These are phyloP conservation scores for Geotrichum bryndzae DNA, from an alignment of 1,139 yeast genomes.

Conservation along the genomic window DNA sequence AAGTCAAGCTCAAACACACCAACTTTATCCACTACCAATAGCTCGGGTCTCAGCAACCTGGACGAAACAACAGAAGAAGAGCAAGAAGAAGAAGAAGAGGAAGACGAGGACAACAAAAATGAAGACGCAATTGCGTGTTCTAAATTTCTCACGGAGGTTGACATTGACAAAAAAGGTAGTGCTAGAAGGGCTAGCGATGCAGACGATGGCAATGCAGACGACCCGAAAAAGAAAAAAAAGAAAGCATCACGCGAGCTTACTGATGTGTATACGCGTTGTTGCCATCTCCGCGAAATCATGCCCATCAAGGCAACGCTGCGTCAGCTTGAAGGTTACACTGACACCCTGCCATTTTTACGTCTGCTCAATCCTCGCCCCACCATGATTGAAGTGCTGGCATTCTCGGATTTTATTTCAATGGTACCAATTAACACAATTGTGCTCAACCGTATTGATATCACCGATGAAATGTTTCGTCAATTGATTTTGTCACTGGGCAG, in stretches of 20 bases:
- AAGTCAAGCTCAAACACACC: not conserved
- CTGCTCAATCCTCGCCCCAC: conserved; percentile 89
- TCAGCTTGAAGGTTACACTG: conserved; percentile 69
- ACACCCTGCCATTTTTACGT: conserved; percentile 71
- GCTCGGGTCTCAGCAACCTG: not conserved
- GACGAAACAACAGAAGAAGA: not conserved
- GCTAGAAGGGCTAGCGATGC: not conserved
- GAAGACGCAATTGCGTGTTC: not conserved
- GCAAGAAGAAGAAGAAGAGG: too few species aligned
- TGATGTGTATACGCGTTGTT: conserved; percentile 79
- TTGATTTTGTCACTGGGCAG: conserved; percentile 60
- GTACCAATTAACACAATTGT: conserved; percentile 74
- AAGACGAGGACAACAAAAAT: not conserved
- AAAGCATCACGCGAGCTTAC: conserved; percentile 47
- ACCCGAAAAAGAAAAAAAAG: conserved; percentile 28
- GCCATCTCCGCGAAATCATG: conserved; percentile 84
- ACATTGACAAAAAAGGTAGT: conserved; percentile 26
- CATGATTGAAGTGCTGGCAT: conserved; percentile 77
- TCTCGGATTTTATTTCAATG: conserved; percentile 79
- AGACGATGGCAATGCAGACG: not conserved
- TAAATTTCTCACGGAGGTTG: not conserved
- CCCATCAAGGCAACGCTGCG: conserved; percentile 89
- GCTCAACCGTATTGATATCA: conserved; percentile 76
- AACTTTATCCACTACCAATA: not conserved
- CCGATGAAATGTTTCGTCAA: conserved; percentile 66